Evolutionary conservation across 495 filamentous ascomycete species (phyloP).

Genomic region (Geoglossum glabrum): DNA sequence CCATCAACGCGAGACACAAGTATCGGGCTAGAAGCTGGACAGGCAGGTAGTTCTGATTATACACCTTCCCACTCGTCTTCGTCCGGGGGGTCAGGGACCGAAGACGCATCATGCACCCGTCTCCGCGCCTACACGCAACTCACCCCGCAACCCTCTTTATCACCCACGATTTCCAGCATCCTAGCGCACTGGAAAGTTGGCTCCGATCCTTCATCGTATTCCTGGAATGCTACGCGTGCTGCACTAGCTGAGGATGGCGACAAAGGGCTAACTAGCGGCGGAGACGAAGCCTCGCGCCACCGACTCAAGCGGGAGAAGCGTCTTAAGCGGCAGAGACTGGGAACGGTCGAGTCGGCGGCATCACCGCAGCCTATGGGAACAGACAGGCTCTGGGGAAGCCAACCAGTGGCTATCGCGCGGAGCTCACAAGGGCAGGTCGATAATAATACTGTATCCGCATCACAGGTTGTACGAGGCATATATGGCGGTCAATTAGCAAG

Average conservation of each 20-base stretch:
- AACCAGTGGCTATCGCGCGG: not conserved
- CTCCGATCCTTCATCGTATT: not conserved
- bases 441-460: not conserved
- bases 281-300: not conserved
- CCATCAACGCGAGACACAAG: not conserved
- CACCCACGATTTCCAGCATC: not conserved
- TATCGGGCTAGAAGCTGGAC: not conserved
- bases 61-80: not conserved
- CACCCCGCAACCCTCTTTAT: not conserved
- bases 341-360: not conserved
- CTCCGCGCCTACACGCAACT: constrained; percentile 2
- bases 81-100: not conserved
- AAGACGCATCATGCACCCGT: constrained; percentile 1
- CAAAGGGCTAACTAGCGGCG: not conserved
- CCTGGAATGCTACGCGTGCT: not conserved
- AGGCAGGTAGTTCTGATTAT: not conserved
- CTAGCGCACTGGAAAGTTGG: constrained; percentile 5
- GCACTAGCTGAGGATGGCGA: not conserved
- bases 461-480: constrained; percentile 2
- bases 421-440: not conserved
- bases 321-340: not conserved
- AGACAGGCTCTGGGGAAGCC: not conserved
- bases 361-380: not conserved
- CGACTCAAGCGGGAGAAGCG: not conserved
- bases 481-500: not conserved